Evolutionary conservation across 1,139 yeast species (phyloP).

Genomic region (Suhomyces terraborum): DNA sequence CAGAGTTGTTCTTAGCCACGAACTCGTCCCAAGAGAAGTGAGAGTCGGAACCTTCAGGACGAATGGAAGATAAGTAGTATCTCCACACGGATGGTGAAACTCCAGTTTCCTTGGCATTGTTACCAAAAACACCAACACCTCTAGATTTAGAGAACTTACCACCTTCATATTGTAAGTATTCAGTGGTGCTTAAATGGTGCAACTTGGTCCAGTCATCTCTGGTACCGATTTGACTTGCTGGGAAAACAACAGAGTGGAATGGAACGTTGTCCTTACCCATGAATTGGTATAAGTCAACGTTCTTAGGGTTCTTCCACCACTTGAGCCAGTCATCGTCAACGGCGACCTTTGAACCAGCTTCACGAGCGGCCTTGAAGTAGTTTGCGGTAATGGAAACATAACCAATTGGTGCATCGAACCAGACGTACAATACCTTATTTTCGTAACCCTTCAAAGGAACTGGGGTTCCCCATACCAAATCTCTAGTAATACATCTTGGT

Average conservation of each 20-base stretch:
- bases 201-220: constrained; percentile 86
- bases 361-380: constrained; percentile 57
- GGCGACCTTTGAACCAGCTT: constrained; percentile 9
- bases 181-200: constrained; percentile 91
- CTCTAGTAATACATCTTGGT: constrained; percentile 97
- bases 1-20: constrained; percentile 89
- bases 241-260: constrained; percentile 98
- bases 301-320: constrained; percentile 92
- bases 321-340: constrained; percentile 55
- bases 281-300: constrained; percentile 86
- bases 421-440: constrained; percentile 90
- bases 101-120: constrained; percentile 93
- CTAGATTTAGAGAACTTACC: constrained; percentile 97
- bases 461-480: constrained; percentile 97
- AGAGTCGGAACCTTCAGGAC: constrained; percentile 95
- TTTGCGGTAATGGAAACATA: constrained; percentile 94
- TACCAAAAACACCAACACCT: constrained; percentile 97
- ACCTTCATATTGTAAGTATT: constrained; percentile 94
- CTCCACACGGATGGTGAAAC: constrained; percentile 95
- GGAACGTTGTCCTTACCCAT: constrained; percentile 99
- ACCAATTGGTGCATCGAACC: constrained; percentile 99
- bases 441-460: constrained; percentile 84
- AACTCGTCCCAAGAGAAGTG: constrained; percentile 97
- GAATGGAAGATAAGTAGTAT: constrained; percentile 85
- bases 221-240: constrained; percentile 88